Conservation (phyloP, 176 grass and related monocot species). For the Guadua angustifolia region DNA sequence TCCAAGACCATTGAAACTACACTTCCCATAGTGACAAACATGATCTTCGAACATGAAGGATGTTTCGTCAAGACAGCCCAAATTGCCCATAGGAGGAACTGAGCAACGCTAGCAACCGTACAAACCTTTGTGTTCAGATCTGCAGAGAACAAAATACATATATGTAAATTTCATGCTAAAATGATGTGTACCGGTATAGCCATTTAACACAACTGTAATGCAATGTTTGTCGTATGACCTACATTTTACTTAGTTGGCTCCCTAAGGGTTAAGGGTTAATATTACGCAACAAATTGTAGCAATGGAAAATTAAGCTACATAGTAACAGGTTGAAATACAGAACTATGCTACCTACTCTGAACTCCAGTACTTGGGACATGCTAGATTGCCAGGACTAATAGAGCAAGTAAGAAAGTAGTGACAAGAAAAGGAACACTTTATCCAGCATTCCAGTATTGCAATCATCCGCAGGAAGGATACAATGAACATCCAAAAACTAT, state of each 20-base stretch:
- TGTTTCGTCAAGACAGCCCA: conserved; percentile 53
- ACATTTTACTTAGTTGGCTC: background rate
- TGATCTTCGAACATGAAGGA: conserved; percentile 56
- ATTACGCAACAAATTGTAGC: background rate
- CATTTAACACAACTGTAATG: background rate
- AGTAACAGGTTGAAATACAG: background rate
- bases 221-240: background rate
- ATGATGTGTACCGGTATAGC: background rate
- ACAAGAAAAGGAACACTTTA: background rate
- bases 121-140: conserved; percentile 66
- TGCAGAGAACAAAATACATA: conserved; percentile 27
- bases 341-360: background rate
- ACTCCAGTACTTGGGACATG: background rate
- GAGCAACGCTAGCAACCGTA: conserved; percentile 43
- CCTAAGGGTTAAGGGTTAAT: background rate
- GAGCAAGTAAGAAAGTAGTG: background rate
- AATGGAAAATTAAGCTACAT: background rate
- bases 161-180: background rate
- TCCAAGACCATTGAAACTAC: conserved; percentile 42
- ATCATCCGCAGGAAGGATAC: conserved; percentile 36
- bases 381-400: background rate
- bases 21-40: conserved; percentile 41
- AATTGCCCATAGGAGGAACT: conserved; percentile 61
- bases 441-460: background rate
- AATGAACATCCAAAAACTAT: conserved; percentile 43